phyloP scores from a whole-genome alignment of 1,284 basidiomycete species.

The Sanghuangporus sanghuang region DNA sequence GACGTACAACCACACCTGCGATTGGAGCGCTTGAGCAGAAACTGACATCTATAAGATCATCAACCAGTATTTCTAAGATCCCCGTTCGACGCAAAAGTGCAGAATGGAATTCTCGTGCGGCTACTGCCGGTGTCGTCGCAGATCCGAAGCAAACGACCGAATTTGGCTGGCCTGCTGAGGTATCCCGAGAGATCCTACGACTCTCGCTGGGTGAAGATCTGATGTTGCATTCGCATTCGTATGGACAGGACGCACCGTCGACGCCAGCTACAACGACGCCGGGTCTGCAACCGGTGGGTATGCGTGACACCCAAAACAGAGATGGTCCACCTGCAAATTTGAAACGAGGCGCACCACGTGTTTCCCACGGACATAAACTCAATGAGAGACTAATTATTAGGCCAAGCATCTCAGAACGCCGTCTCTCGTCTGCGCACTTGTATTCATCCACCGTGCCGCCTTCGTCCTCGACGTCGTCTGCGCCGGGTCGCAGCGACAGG shows the following conservation, averaged over 20 bases:
- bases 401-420: not conserved
- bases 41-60: not conserved
- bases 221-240: not conserved
- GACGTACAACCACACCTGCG: not conserved
- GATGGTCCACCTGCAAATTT: not conserved
- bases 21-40: not conserved
- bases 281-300: not conserved
- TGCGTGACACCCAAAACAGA: not conserved
- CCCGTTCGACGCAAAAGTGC: conserved; percentile 33
- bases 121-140: conserved; percentile 29
- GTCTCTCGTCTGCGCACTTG: conserved; percentile 7
- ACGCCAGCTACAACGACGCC: not conserved
- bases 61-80: not conserved
- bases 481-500: conserved; percentile 7
- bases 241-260: not conserved
- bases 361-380: conserved; percentile 14
- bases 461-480: conserved; percentile 4
- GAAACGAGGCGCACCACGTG: not conserved
- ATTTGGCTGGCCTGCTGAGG: conserved; percentile 38
- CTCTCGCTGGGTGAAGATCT: conserved; percentile 28
- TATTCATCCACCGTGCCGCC: conserved; percentile 1
- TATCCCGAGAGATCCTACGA: conserved; percentile 38
- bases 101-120: conserved; percentile 37
- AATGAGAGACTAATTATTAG: conserved; percentile 7
- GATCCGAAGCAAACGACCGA: conserved; percentile 21